phyloP scores from a whole-genome alignment of 2,329 filamentous ascomycete species.

The Aspergillus calidoustus region DNA sequence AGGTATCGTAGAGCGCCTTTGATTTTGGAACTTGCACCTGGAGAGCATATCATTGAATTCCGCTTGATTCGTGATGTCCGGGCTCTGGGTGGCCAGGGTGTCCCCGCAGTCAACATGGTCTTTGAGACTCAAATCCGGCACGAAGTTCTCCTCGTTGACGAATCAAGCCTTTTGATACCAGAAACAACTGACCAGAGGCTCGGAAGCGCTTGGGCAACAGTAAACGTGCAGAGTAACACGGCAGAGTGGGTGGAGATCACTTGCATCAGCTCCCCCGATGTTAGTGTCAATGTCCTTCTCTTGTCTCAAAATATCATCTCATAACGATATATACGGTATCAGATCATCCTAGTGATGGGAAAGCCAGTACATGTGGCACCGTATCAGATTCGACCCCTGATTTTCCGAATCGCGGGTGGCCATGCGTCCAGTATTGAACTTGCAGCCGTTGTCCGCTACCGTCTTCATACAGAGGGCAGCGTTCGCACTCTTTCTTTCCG shows the following conservation, averaged over 20 bases:
- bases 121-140: slow-evolving; percentile 39
- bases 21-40: slow-evolving; percentile 55
- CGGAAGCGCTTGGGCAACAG: slow-evolving; percentile 53
- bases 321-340: background rate
- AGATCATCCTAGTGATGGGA: slow-evolving; percentile 12
- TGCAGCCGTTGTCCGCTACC: slow-evolving; percentile 26
- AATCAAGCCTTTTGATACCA: slow-evolving; percentile 51
- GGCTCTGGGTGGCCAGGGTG: slow-evolving; percentile 57
- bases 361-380: slow-evolving; percentile 32
- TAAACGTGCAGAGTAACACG: slow-evolving; percentile 54
- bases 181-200: slow-evolving; percentile 57
- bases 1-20: slow-evolving; percentile 55
- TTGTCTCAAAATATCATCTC: background rate
- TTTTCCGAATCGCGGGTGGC: slow-evolving; percentile 30
- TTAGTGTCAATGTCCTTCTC: slow-evolving; percentile 8
- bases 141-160: slow-evolving; percentile 35
- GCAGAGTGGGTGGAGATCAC: slow-evolving; percentile 24
- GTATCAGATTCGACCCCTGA: slow-evolving; percentile 41
- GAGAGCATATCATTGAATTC: slow-evolving; percentile 56
- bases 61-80: slow-evolving; percentile 62
- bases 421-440: slow-evolving; percentile 20
- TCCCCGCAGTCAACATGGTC: slow-evolving; percentile 51
- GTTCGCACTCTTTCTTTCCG: slow-evolving; percentile 22
- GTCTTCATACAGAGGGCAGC: background rate
- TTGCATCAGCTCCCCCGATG: slow-evolving; percentile 26